A percentile compares a stretch with the other conserved stretches of the same genome.
phyloP scores from a whole-genome alignment of 2,329 filamentous ascomycete genomes.

The Zalaria obscura region DNA sequence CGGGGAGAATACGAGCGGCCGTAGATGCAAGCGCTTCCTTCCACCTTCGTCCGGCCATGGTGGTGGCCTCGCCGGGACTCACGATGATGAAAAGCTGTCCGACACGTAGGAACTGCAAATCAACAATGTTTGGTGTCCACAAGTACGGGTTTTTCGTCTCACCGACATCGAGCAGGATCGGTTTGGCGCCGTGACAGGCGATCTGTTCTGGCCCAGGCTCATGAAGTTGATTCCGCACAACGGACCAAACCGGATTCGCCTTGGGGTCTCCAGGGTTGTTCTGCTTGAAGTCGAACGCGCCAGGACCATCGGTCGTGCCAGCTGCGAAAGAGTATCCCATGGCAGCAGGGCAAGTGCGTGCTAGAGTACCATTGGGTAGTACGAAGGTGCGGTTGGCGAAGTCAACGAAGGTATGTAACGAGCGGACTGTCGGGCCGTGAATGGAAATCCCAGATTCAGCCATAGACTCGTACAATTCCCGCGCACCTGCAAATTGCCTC shows the following conservation, averaged over 20 bases:
- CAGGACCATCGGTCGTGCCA: constrained; percentile 82
- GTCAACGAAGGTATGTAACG: constrained; percentile 75
- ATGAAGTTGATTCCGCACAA: constrained; percentile 60
- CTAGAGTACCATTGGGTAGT: constrained; percentile 56
- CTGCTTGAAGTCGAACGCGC: constrained; percentile 86
- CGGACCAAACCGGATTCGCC: constrained; percentile 64
- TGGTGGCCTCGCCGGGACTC: constrained; percentile 75
- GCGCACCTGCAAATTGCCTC: constrained; percentile 53
- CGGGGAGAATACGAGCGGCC: constrained; percentile 27
- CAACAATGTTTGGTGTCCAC: constrained; percentile 86
- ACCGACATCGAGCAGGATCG: constrained; percentile 78
- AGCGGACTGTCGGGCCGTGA: constrained; percentile 53
- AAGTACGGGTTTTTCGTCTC: constrained; percentile 63
- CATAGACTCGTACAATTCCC: constrained; percentile 43
- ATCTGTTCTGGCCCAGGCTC: constrained; percentile 55
- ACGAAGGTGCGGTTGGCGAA: constrained; percentile 62
- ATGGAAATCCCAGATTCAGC: constrained; percentile 26
- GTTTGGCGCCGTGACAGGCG: constrained; percentile 67
- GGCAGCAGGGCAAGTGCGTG: constrained; percentile 69
- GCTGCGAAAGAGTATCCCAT: constrained; percentile 88
- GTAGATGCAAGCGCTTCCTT: constrained; percentile 47
- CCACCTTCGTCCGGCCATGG: constrained; percentile 86
- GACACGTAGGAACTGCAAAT: constrained; percentile 72
- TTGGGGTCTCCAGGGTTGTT: constrained; percentile 61
- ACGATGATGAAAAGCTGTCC: constrained; percentile 77